These are phyloP conservation scores for Paramecium biaurelia DNA, from an alignment of 73 alveolate species.

Conservation along the genomic window DNA sequence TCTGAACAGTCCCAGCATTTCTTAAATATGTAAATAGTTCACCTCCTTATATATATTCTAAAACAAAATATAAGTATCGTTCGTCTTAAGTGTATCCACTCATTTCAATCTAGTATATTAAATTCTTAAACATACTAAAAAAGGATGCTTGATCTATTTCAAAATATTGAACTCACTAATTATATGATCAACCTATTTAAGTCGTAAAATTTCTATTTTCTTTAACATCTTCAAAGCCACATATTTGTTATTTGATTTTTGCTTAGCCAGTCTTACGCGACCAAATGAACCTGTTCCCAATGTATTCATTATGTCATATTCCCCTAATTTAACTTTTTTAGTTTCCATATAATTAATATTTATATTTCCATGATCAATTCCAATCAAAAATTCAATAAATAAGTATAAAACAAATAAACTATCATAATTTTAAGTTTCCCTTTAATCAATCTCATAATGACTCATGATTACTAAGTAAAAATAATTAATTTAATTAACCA, in stretches of 20 bases:
- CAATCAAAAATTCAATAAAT: neutral
- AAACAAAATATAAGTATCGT: constrained; percentile 84
- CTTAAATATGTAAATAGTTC: constrained; percentile 92
- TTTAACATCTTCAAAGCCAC: constrained; percentile 91
- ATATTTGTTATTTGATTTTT: neutral
- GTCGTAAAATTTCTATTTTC: constrained; percentile 87
- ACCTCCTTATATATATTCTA: constrained; percentile 97
- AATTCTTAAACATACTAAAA: constrained; percentile 6
- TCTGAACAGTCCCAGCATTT: constrained; percentile 82
- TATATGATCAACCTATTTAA: constrained; percentile 73
- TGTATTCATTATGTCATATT: constrained; percentile 56
- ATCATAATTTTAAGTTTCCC: neutral
- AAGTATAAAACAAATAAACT: neutral
- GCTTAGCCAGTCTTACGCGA: neutral
- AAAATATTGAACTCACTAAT: constrained; percentile 49
- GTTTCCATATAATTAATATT: constrained; percentile 52
- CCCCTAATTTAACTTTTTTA: constrained; percentile 54
- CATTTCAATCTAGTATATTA: constrained; percentile 64
- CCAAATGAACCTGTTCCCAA: constrained; percentile 62
- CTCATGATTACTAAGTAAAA: neutral
- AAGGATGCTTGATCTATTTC: constrained; percentile 47
- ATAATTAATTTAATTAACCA: neutral
- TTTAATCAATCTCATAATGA: neutral
- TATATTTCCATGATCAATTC: neutral
- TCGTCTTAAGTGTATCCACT: constrained; percentile 87